Evolutionary conservation across 192 early-diverging fungal species (phyloP), one percentile per base, ranked within the genome.

Genomic region (Helicostylum pulchrum): DNA sequence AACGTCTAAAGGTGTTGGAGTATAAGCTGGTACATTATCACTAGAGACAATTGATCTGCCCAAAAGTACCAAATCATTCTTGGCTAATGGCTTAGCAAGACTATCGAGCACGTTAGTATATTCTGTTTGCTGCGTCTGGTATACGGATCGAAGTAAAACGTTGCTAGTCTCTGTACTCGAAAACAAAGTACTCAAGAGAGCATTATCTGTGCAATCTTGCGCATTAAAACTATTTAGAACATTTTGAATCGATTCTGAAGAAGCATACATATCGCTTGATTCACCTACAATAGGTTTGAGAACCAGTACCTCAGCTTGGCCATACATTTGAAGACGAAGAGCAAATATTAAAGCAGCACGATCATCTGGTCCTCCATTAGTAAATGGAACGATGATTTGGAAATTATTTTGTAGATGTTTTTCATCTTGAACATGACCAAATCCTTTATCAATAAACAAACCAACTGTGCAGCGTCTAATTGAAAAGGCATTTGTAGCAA

Each of bases 321-420:
- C 19, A 45, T 76, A 77, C 12, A 32, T 80, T 61, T 68, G 76
- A 23, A 93, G 58, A 3, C 78, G 77, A 26, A 83, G 71, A 0
- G 85, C 83, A 36, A 91, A 67, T 2, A 73, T 59, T 0, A 86
- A 47, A 0, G 87, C 84, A 45, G 86, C 84, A 67, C 84, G 79
- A 74, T 94, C 92, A 63, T 95, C 94, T 2, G 66, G 52, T 1
- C 87, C 84, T 12, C 91, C 92, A 51, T 87, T 68, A 68, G 90
- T 89, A 14, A 86, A 83, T 19, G 94, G 82, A 3, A 92, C 76
- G 21, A 95, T 75, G 17, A 54, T 71, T 62, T 87, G 78, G 46
- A 80, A 53, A 45, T 71, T 17, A 31, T 70, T 78, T 19, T 19
- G 47, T 19, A 7, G 17, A 20, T 67, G 77, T 32, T 76, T 73